phyloP scores from a whole-genome alignment of 371 early-diverging fungal species.

The Mucor indicus region DNA sequence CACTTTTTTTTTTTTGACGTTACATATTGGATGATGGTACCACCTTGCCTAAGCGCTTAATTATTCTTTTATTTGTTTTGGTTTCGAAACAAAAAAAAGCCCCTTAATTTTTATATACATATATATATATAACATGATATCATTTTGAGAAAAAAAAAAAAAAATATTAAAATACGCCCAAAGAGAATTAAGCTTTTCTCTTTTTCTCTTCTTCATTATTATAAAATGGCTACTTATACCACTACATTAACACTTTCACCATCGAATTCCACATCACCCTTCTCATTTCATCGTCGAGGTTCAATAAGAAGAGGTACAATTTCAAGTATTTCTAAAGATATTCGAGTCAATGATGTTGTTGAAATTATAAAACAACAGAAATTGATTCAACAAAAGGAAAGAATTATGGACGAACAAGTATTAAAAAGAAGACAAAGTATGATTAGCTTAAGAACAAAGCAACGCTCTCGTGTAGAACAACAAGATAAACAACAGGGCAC shows the following conservation, averaged over 20 bases:
- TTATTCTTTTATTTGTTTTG: too few relatives aligned
- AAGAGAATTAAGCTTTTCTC: background rate
- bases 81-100: too few relatives aligned
- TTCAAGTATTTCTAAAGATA: slow-evolving; percentile 19
- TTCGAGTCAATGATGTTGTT: slow-evolving; percentile 8
- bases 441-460: slow-evolving; percentile 3
- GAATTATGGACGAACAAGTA: background rate
- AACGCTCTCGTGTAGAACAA: background rate
- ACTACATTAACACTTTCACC: slow-evolving; percentile 2
- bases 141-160: background rate
- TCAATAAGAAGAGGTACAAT: slow-evolving; percentile 21
- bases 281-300: slow-evolving; percentile 5
- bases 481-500: background rate
- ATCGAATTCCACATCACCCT: background rate
- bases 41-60: too few relatives aligned
- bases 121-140: slow-evolving; percentile 4
- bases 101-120: slow-evolving; percentile 1
- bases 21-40: too few relatives aligned
- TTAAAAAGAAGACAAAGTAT: slow-evolving; percentile 20
- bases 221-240: slow-evolving; percentile 1
- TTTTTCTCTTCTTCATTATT: slow-evolving; percentile 3
- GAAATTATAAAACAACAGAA: slow-evolving; percentile 10
- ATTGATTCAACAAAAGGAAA: slow-evolving; percentile 3
- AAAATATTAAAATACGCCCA: too few relatives aligned
- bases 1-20: background rate